Evolutionary conservation across 495 filamentous ascomycete species (phyloP).

Genomic region (Penicillium daleae): DNA sequence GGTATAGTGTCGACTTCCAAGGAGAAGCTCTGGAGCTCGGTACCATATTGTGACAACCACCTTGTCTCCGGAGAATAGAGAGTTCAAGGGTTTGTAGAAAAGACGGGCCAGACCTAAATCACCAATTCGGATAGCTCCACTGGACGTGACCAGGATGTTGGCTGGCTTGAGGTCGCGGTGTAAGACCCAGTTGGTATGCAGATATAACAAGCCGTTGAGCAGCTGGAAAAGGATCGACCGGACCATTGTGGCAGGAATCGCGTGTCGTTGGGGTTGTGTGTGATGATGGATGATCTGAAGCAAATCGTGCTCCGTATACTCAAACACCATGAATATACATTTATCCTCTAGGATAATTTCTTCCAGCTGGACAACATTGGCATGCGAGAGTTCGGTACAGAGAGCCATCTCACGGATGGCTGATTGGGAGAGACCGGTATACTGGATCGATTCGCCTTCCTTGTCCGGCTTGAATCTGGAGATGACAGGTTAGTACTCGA

Average conservation of each 20-base stretch:
- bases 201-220: slow-evolving; percentile 88
- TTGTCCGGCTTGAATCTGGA: slow-evolving; percentile 96
- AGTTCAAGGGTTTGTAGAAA: slow-evolving; percentile 91
- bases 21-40: slow-evolving; percentile 89
- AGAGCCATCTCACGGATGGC: slow-evolving; percentile 98
- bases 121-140: slow-evolving; percentile 88
- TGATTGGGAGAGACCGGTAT: slow-evolving; percentile 97
- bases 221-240: slow-evolving; percentile 94
- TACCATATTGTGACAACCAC: slow-evolving; percentile 99
- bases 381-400: slow-evolving; percentile 87
- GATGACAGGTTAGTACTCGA: neutral
- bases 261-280: slow-evolving; percentile 80
- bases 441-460: slow-evolving; percentile 91
- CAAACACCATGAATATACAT: slow-evolving; percentile 99
- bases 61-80: slow-evolving; percentile 92
- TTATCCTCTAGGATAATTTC: slow-evolving; percentile 99
- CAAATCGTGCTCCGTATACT: slow-evolving; percentile 96
- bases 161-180: slow-evolving; percentile 97
- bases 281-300: slow-evolving; percentile 99
- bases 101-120: slow-evolving; percentile 90
- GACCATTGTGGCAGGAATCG: slow-evolving; percentile 85
- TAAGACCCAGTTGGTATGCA: slow-evolving; percentile 96
- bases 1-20: slow-evolving; percentile 92
- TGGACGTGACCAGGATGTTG: slow-evolving; percentile 96
- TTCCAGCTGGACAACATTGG: slow-evolving; percentile 86